A percentile compares a stretch with the other conserved stretches of the same genome.
phyloP scores from a whole-genome alignment of 2,329 filamentous ascomycete species.

The Dryadomyces quercivorus region DNA sequence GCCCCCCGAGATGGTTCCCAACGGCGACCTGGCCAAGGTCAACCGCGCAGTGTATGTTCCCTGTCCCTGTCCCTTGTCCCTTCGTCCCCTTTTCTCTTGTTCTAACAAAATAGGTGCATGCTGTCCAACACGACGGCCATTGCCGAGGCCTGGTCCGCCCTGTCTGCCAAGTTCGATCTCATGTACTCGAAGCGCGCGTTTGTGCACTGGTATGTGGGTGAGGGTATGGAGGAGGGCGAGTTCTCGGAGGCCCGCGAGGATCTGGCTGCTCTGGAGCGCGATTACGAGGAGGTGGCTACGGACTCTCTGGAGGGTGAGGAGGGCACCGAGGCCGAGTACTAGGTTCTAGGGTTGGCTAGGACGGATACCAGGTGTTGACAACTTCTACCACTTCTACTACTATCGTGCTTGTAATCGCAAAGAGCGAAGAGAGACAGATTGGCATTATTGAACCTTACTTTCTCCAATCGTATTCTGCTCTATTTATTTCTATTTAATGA shows the following conservation, averaged over 20 bases:
- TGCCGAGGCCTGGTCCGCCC: conserved; percentile 91
- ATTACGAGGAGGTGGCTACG: conserved; percentile 97
- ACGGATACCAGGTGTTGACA: background rate
- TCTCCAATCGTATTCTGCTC: no score
- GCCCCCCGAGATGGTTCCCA: conserved; percentile 53
- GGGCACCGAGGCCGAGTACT: conserved; percentile 83
- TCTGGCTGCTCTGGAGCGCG: conserved; percentile 90
- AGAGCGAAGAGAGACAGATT: conserved; percentile 1
- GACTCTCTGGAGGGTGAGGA: conserved; percentile 86
- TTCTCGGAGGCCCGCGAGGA: conserved; percentile 99
- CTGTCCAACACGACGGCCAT: conserved; percentile 98
- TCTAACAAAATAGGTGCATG: conserved; percentile 64
- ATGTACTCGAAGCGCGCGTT: conserved; percentile 99
- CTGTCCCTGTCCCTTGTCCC: no score
- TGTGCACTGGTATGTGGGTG: conserved; percentile 99
- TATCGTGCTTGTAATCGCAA: conserved; percentile 3
- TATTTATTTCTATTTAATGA: no score
- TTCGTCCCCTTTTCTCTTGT: background rate
- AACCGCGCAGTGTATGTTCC: conserved; percentile 82
- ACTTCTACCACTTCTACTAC: background rate
- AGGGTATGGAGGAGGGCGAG: conserved; percentile 99
- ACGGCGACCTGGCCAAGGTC: conserved; percentile 95
- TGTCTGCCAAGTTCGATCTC: conserved; percentile 97
- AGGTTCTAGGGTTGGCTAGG: conserved; percentile 22
- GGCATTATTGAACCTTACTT: background rate